Evolutionary conservation across 2,329 filamentous ascomycete species (phyloP).

Genomic region (Atkinsonella texensis): DNA sequence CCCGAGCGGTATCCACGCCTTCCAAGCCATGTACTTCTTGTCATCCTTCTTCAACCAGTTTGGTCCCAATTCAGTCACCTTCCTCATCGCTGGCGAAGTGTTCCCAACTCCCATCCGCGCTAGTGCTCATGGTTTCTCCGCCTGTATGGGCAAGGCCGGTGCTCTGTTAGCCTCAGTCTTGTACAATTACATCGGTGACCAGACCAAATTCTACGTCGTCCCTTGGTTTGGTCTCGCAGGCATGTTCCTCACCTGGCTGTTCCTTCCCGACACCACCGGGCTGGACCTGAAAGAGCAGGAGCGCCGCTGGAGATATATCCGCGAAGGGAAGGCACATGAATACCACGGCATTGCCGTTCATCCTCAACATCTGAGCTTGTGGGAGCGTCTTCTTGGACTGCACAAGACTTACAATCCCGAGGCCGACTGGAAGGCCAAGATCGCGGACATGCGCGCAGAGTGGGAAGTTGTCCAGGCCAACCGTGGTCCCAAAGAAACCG

Average conservation of each 20-base stretch:
- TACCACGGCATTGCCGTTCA: slow-evolving; percentile 94
- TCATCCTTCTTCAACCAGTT: slow-evolving; percentile 99
- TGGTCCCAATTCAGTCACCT: slow-evolving; percentile 90
- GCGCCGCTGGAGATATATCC: slow-evolving; percentile 81
- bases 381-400: slow-evolving; percentile 70
- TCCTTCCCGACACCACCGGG: slow-evolving; percentile 92
- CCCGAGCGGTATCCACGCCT: slow-evolving; percentile 61
- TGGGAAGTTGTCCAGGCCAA: slow-evolving; percentile 42
- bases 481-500: slow-evolving; percentile 36
- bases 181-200: slow-evolving; percentile 86
- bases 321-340: slow-evolving; percentile 60
- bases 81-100: slow-evolving; percentile 93
- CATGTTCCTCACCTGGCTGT: slow-evolving; percentile 70
- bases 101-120: slow-evolving; percentile 90
- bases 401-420: slow-evolving; percentile 76
- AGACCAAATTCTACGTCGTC: slow-evolving; percentile 80
- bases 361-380: slow-evolving; percentile 74
- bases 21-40: slow-evolving; percentile 97
- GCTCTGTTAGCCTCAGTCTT: slow-evolving; percentile 77
- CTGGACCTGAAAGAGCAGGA: slow-evolving; percentile 97
- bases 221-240: slow-evolving; percentile 91
- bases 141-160: slow-evolving; percentile 78
- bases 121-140: slow-evolving; percentile 89
- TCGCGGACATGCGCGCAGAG: slow-evolving; percentile 64
- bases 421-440: slow-evolving; percentile 71